Base-by-base conservation (phyloP, 2,329 filamentous ascomycete genomes). In the Daldinia sp. region DNA sequence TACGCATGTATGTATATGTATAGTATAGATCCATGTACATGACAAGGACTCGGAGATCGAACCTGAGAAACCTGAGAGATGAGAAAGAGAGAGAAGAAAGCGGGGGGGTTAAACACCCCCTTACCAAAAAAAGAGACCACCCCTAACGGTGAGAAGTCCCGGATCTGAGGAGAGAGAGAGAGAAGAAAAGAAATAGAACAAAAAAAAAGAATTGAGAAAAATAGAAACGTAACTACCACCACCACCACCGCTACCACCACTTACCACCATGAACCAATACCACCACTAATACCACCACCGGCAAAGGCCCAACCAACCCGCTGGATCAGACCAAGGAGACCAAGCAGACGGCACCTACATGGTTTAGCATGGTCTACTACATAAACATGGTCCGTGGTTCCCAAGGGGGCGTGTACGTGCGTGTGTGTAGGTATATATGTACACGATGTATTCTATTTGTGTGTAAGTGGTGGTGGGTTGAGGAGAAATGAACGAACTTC, bases 11-110 rank as follows among this genome's bases (percentile, higher is more conserved):
- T 44, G 39, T 44, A 30, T 39, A 20, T 33, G 50, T 72, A 65
- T 18, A 20, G 50, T 63, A 71, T 71, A 72, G 74, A 74, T 67
- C 74, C 74, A 76, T 75, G 74, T 77, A 76, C 77, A 74, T 69
- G 69, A 72, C 73, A 72, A 73, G 74, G 73, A 69, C 70, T 70
- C 69, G 70, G 69, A 68, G 71, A 74, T 73, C 72, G 72, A 73
- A 70, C 63, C 46, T 68, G 69, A 70, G 35, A 39, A 39, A 39
- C 35, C 13, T 39, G 35, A 39, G 71, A 73, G 68, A 73, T 68
- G 71, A 71, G 69, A 67, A 69, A 64, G 66, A 63, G 67, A 60
- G 70, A 9, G 33, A 2, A 10, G 5, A 9, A 10, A 35, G 33
- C 7, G 7, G 33, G 33, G 33, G 33, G 33, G 33, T 35, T 7